Conservation (phyloP, 2,329 filamentous ascomycete species). For the Epichloe gansuensis region DNA sequence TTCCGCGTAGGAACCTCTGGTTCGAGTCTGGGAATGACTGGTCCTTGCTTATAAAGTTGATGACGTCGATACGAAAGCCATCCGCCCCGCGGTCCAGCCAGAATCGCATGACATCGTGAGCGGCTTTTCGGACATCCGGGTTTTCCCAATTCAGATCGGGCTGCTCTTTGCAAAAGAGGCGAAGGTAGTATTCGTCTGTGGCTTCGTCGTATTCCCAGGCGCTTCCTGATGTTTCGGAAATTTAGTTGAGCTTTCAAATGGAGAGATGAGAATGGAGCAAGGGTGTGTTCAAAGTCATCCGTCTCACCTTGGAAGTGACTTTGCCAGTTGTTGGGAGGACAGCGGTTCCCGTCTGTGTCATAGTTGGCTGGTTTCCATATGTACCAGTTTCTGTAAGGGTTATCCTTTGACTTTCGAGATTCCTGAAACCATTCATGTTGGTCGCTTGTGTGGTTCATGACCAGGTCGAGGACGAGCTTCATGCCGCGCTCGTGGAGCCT, state of each 20-base stretch:
- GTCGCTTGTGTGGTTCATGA: constrained; percentile 57
- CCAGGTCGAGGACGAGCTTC: constrained; percentile 60
- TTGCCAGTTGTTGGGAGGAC: constrained; percentile 49
- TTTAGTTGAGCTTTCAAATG: not conserved
- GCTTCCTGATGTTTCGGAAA: constrained; percentile 10
- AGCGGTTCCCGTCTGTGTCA: constrained; percentile 42
- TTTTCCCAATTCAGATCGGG: constrained; percentile 75
- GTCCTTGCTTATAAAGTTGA: constrained; percentile 55
- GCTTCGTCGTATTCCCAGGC: constrained; percentile 38
- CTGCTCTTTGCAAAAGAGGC: constrained; percentile 58
- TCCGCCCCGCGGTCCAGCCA: constrained; percentile 59
- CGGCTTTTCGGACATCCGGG: constrained; percentile 47
- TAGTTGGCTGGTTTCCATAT: constrained; percentile 51
- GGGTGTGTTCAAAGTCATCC: not conserved
- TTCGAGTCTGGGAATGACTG: constrained; percentile 40
- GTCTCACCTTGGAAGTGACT: constrained; percentile 26
- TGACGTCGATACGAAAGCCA: constrained; percentile 56
- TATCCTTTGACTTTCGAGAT: constrained; percentile 39
- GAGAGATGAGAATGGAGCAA: not conserved
- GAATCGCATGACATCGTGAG: constrained; percentile 59
- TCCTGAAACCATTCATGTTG: constrained; percentile 48
- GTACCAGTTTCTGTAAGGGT: constrained; percentile 48
- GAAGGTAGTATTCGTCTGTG: constrained; percentile 46
- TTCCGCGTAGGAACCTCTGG: constrained; percentile 18
- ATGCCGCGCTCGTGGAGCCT: constrained; percentile 50